These are phyloP conservation scores for Diplotaxis tenuifolia DNA, from an alignment of 345 rosid genomes.

Conservation along the genomic window DNA sequence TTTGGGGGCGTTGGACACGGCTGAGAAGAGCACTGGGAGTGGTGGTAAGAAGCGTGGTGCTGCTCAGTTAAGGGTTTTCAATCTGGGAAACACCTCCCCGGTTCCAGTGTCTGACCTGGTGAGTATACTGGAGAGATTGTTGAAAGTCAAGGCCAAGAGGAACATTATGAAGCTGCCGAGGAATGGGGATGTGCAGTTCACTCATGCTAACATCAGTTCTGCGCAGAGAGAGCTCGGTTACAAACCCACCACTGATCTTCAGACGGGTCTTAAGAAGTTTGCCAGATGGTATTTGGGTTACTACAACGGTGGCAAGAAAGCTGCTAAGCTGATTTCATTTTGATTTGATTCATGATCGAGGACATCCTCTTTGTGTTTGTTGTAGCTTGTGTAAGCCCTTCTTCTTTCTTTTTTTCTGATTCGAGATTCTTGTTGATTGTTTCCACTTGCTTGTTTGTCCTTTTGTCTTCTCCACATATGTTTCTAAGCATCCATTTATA, in stretches of 20 bases:
- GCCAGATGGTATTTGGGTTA: conserved; percentile 81
- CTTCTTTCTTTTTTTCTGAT: background rate
- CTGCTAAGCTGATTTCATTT: conserved; percentile 40
- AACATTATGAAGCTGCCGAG: conserved; percentile 72
- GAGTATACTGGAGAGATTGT: conserved; percentile 65
- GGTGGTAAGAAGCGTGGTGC: conserved; percentile 85
- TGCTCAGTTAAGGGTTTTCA: conserved; percentile 78
- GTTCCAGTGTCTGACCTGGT: conserved; percentile 73
- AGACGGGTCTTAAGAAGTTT: conserved; percentile 79
- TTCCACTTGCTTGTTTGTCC: conserved; percentile 27
- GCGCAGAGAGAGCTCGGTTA: conserved; percentile 79
- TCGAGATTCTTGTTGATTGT: conserved; percentile 37
- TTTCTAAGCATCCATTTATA: conserved; percentile 1
- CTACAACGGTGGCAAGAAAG: conserved; percentile 64
- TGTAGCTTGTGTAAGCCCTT: conserved; percentile 16
- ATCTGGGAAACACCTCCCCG: conserved; percentile 85
- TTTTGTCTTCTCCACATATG: conserved; percentile 16
- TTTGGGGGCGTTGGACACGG: conserved; percentile 77
- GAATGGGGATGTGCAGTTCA: conserved; percentile 86
- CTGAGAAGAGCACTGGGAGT: conserved; percentile 86
- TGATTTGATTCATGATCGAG: background rate
- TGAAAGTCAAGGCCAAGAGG: conserved; percentile 81
- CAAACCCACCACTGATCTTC: conserved; percentile 81
- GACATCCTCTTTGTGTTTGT: background rate
- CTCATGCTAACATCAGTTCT: conserved; percentile 86